These are phyloP conservation scores for Chlorella vulgaris DNA, from an alignment of 139 green algal species.

Conservation along the genomic window DNA sequence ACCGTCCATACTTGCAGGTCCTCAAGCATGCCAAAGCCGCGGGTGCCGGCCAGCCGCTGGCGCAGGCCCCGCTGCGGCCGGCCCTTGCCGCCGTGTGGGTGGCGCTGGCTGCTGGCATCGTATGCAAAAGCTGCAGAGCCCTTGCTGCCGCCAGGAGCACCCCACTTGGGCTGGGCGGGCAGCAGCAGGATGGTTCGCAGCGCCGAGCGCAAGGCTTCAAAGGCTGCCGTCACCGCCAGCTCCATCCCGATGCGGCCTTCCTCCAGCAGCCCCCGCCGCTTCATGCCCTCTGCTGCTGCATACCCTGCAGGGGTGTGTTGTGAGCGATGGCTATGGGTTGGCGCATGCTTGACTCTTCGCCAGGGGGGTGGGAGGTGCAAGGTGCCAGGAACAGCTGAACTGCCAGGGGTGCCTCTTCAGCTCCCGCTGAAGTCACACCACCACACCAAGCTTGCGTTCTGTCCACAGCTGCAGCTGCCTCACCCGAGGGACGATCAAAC, in stretches of 20 bases:
- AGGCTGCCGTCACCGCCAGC: conserved; percentile 56
- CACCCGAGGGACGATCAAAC: conserved; percentile 46
- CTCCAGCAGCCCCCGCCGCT: conserved; percentile 58
- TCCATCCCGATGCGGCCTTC: conserved; percentile 57
- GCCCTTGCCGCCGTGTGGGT: neutral
- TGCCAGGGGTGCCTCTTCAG: too few species aligned
- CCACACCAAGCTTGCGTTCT: too few species aligned
- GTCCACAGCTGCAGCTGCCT: neutral
- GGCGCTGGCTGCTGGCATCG: neutral
- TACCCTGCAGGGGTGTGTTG: conserved; percentile 27
- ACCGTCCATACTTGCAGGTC: conserved; percentile 41
- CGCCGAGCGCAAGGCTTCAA: conserved; percentile 48
- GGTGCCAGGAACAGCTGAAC: too few species aligned
- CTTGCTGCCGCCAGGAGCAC: neutral
- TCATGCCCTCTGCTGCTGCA: conserved; percentile 28
- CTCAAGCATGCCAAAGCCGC: conserved; percentile 26
- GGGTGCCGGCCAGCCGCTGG: conserved; percentile 17
- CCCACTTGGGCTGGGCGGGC: conserved; percentile 23
- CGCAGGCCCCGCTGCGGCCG: neutral
- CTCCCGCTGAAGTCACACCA: too few species aligned
- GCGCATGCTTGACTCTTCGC: too few species aligned
- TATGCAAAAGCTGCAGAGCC: neutral
- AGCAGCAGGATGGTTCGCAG: conserved; percentile 45
- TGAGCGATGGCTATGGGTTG: neutral
- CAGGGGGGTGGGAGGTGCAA: too few species aligned